Base-by-base conservation (phyloP, 148 eudicot species). In the Rheum nobile region DNA sequence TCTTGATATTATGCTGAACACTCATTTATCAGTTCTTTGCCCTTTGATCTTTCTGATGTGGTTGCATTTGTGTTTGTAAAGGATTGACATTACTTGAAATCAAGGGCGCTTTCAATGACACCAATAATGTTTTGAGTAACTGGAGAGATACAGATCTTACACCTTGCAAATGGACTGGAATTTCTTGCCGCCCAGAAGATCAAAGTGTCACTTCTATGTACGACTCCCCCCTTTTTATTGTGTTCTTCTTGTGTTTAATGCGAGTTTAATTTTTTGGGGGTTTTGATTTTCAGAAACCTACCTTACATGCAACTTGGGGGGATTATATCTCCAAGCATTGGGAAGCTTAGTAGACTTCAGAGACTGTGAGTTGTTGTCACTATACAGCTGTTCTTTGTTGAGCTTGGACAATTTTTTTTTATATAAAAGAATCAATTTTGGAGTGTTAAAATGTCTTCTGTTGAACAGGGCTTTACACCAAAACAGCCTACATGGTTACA, bases 261-360 rank as follows among this genome's bases (percentile, higher is more conserved):
- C 21, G 14, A 55, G 63, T 2, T 29, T 31, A 21, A 73, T 59
- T 13, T 54, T 76, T 78, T 72, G 34, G 75, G 75, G 74, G 69
- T 48, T 78, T 67, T 76, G 43, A 9, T 16, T 3, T 65, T 65
- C 75, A 95, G 98, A 84, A 95, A 95, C 77, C 70, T 95, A 50
- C 98, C 98, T n/a, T 90, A 82, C 41, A 87, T 88, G 96, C 88
- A 95, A 76, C 86, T 95, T 78, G 90, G 85, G 57, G 97, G 98
- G 35, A 83, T 83, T 78, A 84, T 95, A 74, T 91, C 97, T 82
- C 92, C 97, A 73, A 87, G 89, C 83, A 87, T 95, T 83, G 91
- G 96, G 22, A 90, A 88, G 80, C 96, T 95, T 48, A 78, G 75
- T 74, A 83, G 79, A 59, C 89, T 95, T 79, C 91, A 91, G 74